Evolutionary conservation across 2,329 filamentous ascomycete genomes (phyloP), one percentile per base, ranked within the genome.

Genomic region (Trichoderma citrinoviride): DNA sequence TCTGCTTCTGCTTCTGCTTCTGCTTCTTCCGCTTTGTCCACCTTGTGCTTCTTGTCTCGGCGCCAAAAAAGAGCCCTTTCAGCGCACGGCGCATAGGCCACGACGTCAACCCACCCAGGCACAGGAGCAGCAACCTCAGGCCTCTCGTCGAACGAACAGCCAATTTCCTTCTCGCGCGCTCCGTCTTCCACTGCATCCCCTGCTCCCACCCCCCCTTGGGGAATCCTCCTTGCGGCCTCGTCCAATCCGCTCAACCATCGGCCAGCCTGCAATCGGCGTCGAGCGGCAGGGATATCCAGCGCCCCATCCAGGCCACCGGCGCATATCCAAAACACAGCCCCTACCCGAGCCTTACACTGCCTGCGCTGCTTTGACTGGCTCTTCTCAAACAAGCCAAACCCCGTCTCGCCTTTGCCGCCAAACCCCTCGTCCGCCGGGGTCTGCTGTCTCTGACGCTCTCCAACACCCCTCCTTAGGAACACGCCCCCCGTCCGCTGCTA

Each of bases 361-460:
- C 61, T 65, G 62, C 62, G 29, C 55, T 37, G 25, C 44, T 55
- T 53, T 53, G 47, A 62, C 52, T 61, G 56, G 64, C 64, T 65
- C 57, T 53, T 65, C 44, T 65, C 64, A 55, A 55, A 65, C 64
- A 57, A 57, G 43, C 44, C 64, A 61, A 65, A 55, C 57, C 64
- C 60, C 19, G 65, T 65, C 65, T 65, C 65, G 49, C 58, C 66
- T 66, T 70, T 70, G 68, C 69, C 69, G 69, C 70, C 69, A 67
- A 65, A 63, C 65, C 58, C 67, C 65, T 66, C 58, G 64, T 66
- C 23, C 58, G 46, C 60, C 56, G 58, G 65, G 47, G 50, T 23
- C 52, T 50, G 49, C 60, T 60, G 52, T 63, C 52, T 54, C 64
- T 44, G 47, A 56, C 46, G 37, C 66, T 65, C 46, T 57, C 67